Evolutionary conservation across 148 eudicot species (phyloP).

Genomic region (Persicaria maculosa): DNA sequence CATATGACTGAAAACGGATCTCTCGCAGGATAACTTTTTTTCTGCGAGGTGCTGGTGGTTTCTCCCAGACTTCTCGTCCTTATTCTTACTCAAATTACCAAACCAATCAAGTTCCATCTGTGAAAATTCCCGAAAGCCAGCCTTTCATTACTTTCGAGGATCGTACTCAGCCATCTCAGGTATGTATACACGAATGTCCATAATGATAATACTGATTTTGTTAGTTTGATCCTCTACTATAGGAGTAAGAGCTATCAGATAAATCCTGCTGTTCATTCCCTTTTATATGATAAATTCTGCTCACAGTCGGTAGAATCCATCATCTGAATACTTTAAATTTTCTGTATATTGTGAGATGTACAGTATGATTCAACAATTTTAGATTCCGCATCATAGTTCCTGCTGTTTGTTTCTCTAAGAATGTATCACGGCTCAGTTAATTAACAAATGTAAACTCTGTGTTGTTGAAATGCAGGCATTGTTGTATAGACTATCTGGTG

Average conservation of each 20-base stretch:
- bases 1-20: constrained; percentile 8
- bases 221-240: not conserved
- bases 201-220: not conserved
- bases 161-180: constrained; percentile 83
- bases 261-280: not conserved
- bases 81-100: constrained; percentile 58
- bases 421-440: not conserved
- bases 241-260: not conserved
- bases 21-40: constrained; percentile 44
- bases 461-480: constrained; percentile 61
- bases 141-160: constrained; percentile 81
- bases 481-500: constrained; percentile 96
- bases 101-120: constrained; percentile 30
- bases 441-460: not conserved
- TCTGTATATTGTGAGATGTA: not conserved
- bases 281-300: not conserved
- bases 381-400: not conserved
- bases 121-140: constrained; percentile 57
- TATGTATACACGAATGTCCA: constrained; percentile 18
- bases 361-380: not conserved
- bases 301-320: not conserved
- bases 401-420: not conserved
- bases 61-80: constrained; percentile 62
- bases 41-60: constrained; percentile 94
- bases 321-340: not conserved